Base-by-base conservation (phyloP, 352 stramenopile genomes). In the Pythium apleroticum region DNA sequence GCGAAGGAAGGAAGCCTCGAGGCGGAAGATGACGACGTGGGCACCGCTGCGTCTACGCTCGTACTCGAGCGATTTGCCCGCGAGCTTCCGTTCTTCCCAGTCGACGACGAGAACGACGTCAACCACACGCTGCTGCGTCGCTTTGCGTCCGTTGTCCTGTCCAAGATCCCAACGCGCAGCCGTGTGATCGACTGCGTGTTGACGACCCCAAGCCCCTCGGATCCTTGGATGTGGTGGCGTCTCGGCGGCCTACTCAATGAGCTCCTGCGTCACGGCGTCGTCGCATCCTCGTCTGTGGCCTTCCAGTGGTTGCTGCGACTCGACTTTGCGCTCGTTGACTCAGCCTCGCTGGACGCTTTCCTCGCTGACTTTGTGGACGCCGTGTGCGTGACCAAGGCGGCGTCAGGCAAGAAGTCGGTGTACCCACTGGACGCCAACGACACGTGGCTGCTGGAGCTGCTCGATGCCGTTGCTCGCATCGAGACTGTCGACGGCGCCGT, bases 391-490 rank as follows among this genome's bases (percentile, higher is more conserved):
- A 39, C 19, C 53, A 49, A 39, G 43, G n/a, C 35, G n/a, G 35
- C 37, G 54, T 15, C 41, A 4, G 54, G 43, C 20, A 68, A 57
- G 43, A 68, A 58, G 37, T 7, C 20, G 2, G 24, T 12, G 10
- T 10, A 53, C 4, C 31, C 62, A 35, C n/a, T 68, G 6, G 53
- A 58, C 41, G 48, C 45, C 20, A 57, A 68, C 17, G 62, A 68
- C 19, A 30, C 62, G 25, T 63, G 62, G 62, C 41, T 68, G 4
- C 48, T 68, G 24, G 62, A 68, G 31, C 30, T 63, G 22, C 54
- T 68, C 30, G 54, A 68, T 41, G 60, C 25, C 15, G 33, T 62
- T 33, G 25, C 41, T 17, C 20, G 57, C 22, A 41, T 15, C 7
- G 19, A 43, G 7, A 24, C 2, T 19, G 17, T 24, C 9, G 41